These are phyloP conservation scores for Cytospora piceicola DNA, from an alignment of 2,329 filamentous ascomycete species.

Conservation along the genomic window DNA sequence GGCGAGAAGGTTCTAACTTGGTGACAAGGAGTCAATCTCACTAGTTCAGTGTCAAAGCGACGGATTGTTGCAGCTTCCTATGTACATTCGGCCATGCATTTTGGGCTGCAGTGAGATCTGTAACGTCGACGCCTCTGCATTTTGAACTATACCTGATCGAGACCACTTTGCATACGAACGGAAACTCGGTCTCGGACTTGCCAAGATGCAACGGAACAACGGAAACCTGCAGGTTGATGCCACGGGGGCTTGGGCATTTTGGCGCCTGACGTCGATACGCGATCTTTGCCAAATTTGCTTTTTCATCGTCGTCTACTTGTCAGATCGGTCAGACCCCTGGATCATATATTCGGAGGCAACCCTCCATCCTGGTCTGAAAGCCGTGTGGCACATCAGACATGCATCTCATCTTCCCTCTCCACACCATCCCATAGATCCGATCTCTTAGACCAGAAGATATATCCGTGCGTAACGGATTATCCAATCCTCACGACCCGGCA, in stretches of 20 bases:
- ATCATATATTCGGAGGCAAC: neutral
- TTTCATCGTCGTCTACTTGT: neutral
- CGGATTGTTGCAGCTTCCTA: neutral
- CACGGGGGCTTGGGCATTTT: neutral
- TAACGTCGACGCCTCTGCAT: neutral
- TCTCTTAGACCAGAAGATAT: neutral
- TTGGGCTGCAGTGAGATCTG: neutral
- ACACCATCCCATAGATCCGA: neutral
- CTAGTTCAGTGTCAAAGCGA: neutral
- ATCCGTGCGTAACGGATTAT: neutral
- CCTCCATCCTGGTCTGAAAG: neutral
- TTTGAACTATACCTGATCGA: neutral
- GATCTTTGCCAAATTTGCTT: neutral
- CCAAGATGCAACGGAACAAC: neutral
- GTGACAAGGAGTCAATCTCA: neutral
- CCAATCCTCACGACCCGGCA: neutral
- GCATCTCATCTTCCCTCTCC: slow-evolving; percentile 1
- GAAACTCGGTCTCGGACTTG: neutral
- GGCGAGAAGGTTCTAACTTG: neutral
- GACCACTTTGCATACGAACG: neutral
- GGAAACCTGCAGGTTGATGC: neutral
- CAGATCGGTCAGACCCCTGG: neutral
- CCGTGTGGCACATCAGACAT: slow-evolving; percentile 2
- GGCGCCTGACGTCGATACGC: neutral
- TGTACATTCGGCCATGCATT: neutral